These are phyloP conservation scores for Centrapalus pauciflorus DNA, from an alignment of 129 eudicot genomes.

Conservation along the genomic window DNA sequence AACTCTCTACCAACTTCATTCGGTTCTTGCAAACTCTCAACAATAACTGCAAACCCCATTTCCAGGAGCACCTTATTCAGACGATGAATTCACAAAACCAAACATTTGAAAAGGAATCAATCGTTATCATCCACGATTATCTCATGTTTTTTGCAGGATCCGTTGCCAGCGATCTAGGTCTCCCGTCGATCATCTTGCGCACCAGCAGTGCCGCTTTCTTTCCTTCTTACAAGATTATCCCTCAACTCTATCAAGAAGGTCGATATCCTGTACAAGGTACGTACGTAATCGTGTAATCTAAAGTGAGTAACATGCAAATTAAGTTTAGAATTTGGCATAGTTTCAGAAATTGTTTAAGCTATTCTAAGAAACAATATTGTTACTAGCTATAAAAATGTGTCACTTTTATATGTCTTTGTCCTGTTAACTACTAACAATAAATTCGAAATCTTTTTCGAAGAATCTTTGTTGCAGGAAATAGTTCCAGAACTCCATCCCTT, in stretches of 20 bases:
- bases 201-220: slow-evolving; percentile 18
- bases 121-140: slow-evolving; percentile 23
- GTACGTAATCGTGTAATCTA: no score
- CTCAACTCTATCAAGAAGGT: slow-evolving; percentile 26
- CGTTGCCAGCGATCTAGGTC: slow-evolving; percentile 20
- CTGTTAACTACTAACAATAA: background rate
- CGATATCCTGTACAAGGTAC: slow-evolving; percentile 24
- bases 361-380: no score
- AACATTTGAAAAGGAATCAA: slow-evolving; percentile 2
- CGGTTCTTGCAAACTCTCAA: slow-evolving; percentile 14
- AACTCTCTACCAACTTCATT: background rate
- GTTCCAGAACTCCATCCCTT: slow-evolving; percentile 37
- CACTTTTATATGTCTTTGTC: no score
- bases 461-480: slow-evolving; percentile 22
- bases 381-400: no score
- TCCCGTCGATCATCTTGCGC: slow-evolving; percentile 24
- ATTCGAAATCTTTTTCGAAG: slow-evolving; percentile 16
- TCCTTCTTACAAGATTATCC: slow-evolving; percentile 15
- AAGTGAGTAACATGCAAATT: no score
- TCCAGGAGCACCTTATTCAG: slow-evolving; percentile 3
- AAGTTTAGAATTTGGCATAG: no score
- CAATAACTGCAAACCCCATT: slow-evolving; percentile 22
- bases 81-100: slow-evolving; percentile 1
- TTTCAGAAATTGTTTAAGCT: no score
- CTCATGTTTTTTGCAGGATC: slow-evolving; percentile 24